phyloP scores from a whole-genome alignment of 2,329 filamentous ascomycete species.

The Diplodia intermedia region DNA sequence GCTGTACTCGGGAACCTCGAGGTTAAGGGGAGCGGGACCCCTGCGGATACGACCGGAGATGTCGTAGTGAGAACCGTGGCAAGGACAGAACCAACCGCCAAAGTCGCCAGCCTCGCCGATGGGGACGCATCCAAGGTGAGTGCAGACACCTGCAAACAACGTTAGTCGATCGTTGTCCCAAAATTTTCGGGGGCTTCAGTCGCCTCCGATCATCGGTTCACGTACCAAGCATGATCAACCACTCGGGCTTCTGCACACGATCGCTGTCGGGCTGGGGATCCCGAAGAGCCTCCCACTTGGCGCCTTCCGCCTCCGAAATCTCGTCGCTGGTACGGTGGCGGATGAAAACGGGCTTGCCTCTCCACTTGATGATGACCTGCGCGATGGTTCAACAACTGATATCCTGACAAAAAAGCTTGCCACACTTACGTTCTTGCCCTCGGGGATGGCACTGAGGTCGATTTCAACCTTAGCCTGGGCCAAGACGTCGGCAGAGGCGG shows the following conservation, averaged over 20 bases:
- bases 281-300: constrained; percentile 81
- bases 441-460: constrained; percentile 87
- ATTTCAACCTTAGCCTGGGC: constrained; percentile 99
- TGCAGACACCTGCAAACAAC: constrained; percentile 80
- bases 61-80: constrained; percentile 99
- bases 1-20: constrained; percentile 91
- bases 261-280: constrained; percentile 91
- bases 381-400: constrained; percentile 29
- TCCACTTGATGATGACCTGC: constrained; percentile 99
- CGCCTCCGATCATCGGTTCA: constrained; percentile 30
- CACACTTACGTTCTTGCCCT: constrained; percentile 94
- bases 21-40: constrained; percentile 95
- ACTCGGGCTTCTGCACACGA: constrained; percentile 97
- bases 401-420: constrained; percentile 33
- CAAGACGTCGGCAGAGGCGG: constrained; percentile 95
- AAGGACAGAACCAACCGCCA: constrained; percentile 99
- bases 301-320: constrained; percentile 92
- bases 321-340: constrained; percentile 93
- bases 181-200: neutral
- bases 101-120: constrained; percentile 98
- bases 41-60: constrained; percentile 98
- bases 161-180: constrained; percentile 37
- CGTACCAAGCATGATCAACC: constrained; percentile 96
- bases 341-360: constrained; percentile 99
- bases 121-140: constrained; percentile 97